Conservation (phyloP, 176 grass and related monocot species). For the Pontederia crassipes region DNA sequence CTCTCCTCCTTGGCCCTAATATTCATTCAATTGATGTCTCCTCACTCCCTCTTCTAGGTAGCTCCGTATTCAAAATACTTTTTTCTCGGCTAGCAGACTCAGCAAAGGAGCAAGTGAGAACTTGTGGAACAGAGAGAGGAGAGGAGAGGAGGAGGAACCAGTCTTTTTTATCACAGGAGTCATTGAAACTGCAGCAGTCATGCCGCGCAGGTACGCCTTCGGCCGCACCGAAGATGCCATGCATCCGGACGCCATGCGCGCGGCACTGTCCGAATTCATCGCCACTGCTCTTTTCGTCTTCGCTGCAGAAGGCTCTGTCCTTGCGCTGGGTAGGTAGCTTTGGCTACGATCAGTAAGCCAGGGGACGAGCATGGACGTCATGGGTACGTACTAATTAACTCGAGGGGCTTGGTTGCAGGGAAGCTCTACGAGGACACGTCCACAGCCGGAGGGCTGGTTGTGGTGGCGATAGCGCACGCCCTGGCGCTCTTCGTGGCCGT, state of each 20-base stretch:
- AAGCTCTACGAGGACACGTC: constrained; percentile 62
- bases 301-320: constrained; percentile 68
- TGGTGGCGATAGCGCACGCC: constrained; percentile 65
- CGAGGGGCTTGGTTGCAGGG: constrained; percentile 21
- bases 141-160: background rate
- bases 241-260: constrained; percentile 37
- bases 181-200: constrained; percentile 6
- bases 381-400: no score
- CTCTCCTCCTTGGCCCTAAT: background rate
- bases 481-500: constrained; percentile 51
- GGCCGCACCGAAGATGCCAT: constrained; percentile 36
- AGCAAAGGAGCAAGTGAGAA: background rate
- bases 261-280: constrained; percentile 66
- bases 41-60: background rate
- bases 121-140: background rate
- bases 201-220: constrained; percentile 29
- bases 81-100: background rate
- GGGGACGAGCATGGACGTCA: background rate
- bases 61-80: no score
- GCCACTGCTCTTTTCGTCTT: constrained; percentile 78
- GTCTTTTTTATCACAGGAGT: background rate
- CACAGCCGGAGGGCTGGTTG: constrained; percentile 36
- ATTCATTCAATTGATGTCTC: background rate
- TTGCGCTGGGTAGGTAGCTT: constrained; percentile 44
- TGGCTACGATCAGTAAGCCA: background rate